Conservation (phyloP, 371 early-diverging fungal species). For the Mortierella sp. region DNA sequence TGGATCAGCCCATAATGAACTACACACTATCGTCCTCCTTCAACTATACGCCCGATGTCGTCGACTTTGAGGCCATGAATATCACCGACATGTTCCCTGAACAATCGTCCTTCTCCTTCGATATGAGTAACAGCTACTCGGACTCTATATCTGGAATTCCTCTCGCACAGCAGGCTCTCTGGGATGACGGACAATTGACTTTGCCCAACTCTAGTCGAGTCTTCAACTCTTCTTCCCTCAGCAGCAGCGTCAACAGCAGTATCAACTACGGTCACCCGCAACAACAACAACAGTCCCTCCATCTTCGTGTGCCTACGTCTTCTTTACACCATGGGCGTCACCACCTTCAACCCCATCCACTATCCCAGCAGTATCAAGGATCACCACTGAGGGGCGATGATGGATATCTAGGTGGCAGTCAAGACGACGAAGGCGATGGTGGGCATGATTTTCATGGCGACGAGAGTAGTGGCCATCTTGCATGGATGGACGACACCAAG, state of each 20-base stretch:
- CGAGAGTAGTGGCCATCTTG: constrained; percentile 44
- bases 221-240: constrained; percentile 33
- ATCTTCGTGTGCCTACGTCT: constrained; percentile 20
- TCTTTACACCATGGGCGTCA: constrained; percentile 29
- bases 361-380: constrained; percentile 28
- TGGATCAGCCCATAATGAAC: constrained; percentile 14
- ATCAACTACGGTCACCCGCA: constrained; percentile 33
- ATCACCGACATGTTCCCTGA: constrained; percentile 56
- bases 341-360: constrained; percentile 12
- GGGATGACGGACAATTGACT: constrained; percentile 55
- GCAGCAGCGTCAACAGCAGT: constrained; percentile 55
- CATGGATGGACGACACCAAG: constrained; percentile 44
- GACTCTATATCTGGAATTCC: constrained; percentile 55
- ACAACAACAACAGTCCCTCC: constrained; percentile 22
- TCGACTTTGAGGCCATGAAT: constrained; percentile 54
- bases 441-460: constrained; percentile 24
- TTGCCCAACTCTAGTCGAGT: constrained; percentile 40
- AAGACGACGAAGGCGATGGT: constrained; percentile 13
- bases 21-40: constrained; percentile 42
- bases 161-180: constrained; percentile 46
- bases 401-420: constrained; percentile 14
- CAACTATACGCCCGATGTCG: constrained; percentile 47
- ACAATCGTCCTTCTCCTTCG: constrained; percentile 46
- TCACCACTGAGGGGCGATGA: constrained; percentile 30
- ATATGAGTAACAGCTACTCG: constrained; percentile 50